Evolutionary conservation across 2,329 filamentous ascomycete genomes (phyloP).

Genomic region (Cladobotryum protrusum): DNA sequence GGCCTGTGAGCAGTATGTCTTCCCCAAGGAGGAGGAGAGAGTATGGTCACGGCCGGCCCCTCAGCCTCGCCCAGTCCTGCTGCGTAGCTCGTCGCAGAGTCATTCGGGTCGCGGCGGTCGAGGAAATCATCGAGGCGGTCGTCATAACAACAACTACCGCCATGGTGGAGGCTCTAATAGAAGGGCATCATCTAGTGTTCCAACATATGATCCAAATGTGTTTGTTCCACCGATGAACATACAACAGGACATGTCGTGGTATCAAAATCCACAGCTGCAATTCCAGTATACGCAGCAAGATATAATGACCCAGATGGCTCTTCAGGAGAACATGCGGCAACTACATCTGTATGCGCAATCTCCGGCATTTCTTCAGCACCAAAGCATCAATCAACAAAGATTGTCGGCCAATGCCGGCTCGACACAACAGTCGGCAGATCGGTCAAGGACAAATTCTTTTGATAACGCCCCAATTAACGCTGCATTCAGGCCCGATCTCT

Average conservation of each 20-base stretch:
- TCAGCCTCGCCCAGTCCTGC: slow-evolving; percentile 48
- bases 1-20: slow-evolving; percentile 83
- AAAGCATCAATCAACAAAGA: slow-evolving; percentile 29
- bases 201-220: slow-evolving; percentile 44
- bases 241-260: slow-evolving; percentile 45
- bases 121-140: slow-evolving; percentile 42
- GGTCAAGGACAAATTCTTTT: slow-evolving; percentile 57
- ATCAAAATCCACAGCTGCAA: slow-evolving; percentile 36
- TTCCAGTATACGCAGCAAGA: slow-evolving; percentile 37
- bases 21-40: slow-evolving; percentile 72
- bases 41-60: slow-evolving; percentile 52
- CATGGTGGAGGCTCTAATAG: slow-evolving; percentile 37
- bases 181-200: slow-evolving; percentile 47
- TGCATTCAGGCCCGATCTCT: slow-evolving; percentile 51
- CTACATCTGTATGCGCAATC: slow-evolving; percentile 31
- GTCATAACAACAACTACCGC: slow-evolving; percentile 36
- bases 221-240: slow-evolving; percentile 40
- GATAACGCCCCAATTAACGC: slow-evolving; percentile 56
- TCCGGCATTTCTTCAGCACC: slow-evolving; percentile 30
- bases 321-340: slow-evolving; percentile 31
- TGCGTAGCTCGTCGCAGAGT: slow-evolving; percentile 57
- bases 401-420: slow-evolving; percentile 20
- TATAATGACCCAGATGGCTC: slow-evolving; percentile 37
- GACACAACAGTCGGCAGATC: slow-evolving; percentile 34
- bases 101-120: slow-evolving; percentile 44